Evolutionary conservation across 805 yeast species (phyloP).

Genomic region (Limtongozyma cylindracea): DNA sequence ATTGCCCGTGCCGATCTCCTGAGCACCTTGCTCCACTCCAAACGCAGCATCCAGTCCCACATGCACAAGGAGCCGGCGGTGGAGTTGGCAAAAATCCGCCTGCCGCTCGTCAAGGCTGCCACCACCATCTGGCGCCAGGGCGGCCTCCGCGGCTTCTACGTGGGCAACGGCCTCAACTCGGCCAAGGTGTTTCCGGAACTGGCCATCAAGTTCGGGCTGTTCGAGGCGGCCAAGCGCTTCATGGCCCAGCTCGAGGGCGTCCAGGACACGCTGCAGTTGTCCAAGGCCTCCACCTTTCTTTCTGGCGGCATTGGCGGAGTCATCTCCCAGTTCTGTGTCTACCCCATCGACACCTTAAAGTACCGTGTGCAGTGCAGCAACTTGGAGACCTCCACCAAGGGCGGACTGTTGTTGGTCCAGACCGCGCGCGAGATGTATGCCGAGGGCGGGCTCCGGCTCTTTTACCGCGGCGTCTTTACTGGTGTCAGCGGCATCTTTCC

Average conservation of each 20-base stretch:
- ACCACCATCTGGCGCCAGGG: conserved; percentile 67
- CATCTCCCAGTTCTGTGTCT: conserved; percentile 73
- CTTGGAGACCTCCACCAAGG: conserved; percentile 31
- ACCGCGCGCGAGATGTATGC: conserved; percentile 60
- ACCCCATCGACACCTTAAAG: conserved; percentile 88
- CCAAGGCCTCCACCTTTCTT: conserved; percentile 56
- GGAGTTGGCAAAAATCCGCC: conserved; percentile 17
- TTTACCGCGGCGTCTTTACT: conserved; percentile 70
- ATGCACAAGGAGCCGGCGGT: conserved; percentile 9
- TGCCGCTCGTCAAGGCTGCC: conserved; percentile 66
- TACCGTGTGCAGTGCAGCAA: conserved; percentile 87
- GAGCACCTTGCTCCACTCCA: conserved; percentile 40
- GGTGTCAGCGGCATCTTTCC: conserved; percentile 97
- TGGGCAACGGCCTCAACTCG: conserved; percentile 88
- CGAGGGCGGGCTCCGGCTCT: conserved; percentile 57
- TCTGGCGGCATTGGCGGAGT: conserved; percentile 98
- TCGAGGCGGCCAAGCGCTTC: conserved; percentile 62
- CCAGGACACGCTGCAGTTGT: conserved; percentile 39
- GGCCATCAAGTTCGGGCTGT: conserved; percentile 91
- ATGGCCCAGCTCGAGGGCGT: conserved; percentile 59
- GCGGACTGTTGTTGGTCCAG: conserved; percentile 28
- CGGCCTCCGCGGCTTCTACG: conserved; percentile 71
- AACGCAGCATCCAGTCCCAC: conserved; percentile 15
- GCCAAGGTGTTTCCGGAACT: conserved; percentile 89
- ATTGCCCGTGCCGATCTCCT: conserved; percentile 76